Evolutionary conservation across 116 monocot genomes (phyloP).

Genomic region (Phalaenopsis hybrid): DNA sequence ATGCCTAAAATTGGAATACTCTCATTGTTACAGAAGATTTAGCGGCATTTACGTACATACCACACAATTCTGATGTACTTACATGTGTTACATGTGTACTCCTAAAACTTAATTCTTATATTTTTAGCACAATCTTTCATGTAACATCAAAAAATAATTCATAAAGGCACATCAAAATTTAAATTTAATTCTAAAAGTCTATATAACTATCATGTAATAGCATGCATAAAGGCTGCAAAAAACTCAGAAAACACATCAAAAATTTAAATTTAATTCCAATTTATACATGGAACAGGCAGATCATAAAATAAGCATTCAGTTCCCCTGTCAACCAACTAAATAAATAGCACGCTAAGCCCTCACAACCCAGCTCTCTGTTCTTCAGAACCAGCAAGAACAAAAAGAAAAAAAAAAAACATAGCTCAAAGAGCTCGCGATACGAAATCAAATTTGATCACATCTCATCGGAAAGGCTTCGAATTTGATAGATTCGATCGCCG

Average conservation of each 20-base stretch:
- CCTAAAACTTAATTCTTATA: too few species aligned
- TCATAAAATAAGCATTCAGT: not conserved
- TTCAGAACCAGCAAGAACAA: not conserved
- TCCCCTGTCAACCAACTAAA: not conserved
- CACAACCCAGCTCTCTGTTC: not conserved
- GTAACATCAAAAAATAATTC: too few species aligned
- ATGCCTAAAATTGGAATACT: too few species aligned
- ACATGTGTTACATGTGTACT: too few species aligned
- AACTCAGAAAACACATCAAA: not conserved
- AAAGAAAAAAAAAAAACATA: not conserved
- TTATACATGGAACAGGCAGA: not conserved
- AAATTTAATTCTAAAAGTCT: not conserved
- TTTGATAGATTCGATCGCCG: not conserved
- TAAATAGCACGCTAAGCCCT: not conserved
- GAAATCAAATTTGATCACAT: not conserved
- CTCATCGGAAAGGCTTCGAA: too few species aligned
- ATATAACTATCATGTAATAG: too few species aligned
- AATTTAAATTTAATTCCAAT: slow-evolving; percentile 2
- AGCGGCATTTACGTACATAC: too few species aligned
- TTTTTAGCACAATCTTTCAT: too few species aligned
- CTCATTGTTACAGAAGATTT: too few species aligned
- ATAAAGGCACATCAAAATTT: not conserved
- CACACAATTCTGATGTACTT: too few species aligned
- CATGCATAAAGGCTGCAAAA: too few species aligned
- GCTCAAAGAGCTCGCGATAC: not conserved